These are phyloP conservation scores for Naematelia encephala DNA, from an alignment of 768 basidiomycete genomes.

Conservation along the genomic window DNA sequence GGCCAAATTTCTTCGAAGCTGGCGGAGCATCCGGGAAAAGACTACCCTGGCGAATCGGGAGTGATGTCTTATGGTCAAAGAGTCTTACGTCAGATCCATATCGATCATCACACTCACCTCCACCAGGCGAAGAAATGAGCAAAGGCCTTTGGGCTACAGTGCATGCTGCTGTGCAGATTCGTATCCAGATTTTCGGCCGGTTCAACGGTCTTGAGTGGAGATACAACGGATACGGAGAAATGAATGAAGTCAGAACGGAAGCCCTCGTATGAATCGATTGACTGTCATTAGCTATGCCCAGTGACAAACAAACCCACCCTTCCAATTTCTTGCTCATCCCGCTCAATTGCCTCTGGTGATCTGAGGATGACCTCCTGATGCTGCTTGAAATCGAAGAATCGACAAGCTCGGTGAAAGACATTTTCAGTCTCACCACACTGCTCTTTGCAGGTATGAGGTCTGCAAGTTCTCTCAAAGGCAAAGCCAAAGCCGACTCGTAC, in stretches of 20 bases:
- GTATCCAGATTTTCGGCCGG: slow-evolving; percentile 24
- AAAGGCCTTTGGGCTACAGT: slow-evolving; percentile 79
- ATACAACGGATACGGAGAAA: slow-evolving; percentile 77
- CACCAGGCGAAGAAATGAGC: slow-evolving; percentile 93
- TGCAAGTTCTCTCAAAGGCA: slow-evolving; percentile 76
- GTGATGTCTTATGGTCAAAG: slow-evolving; percentile 71
- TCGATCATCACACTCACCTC: slow-evolving; percentile 42
- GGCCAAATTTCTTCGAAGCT: slow-evolving; percentile 79
- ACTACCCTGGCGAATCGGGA: slow-evolving; percentile 84
- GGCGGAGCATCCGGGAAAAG: slow-evolving; percentile 66
- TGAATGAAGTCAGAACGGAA: slow-evolving; percentile 95
- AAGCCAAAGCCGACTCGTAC: slow-evolving; percentile 83
- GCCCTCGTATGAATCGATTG: slow-evolving; percentile 70
- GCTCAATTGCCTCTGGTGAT: slow-evolving; percentile 33
- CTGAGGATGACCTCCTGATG: slow-evolving; percentile 72
- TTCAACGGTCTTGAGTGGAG: slow-evolving; percentile 55
- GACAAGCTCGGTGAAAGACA: slow-evolving; percentile 71
- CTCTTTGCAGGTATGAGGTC: slow-evolving; percentile 58
- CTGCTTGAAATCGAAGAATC: slow-evolving; percentile 72
- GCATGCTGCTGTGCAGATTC: slow-evolving; percentile 62
- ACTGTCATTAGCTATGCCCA: slow-evolving; percentile 19
- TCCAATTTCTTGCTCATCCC: slow-evolving; percentile 11
- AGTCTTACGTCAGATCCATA: slow-evolving; percentile 49
- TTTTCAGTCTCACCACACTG: slow-evolving; percentile 56
- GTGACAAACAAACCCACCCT: slow-evolving; percentile 29